A percentile compares a stretch with the other conserved stretches of the same genome.
These are phyloP conservation scores for Mrakiaceae sp. DNA, from an alignment of 1,284 basidiomycete genomes.

Conservation along the genomic window DNA sequence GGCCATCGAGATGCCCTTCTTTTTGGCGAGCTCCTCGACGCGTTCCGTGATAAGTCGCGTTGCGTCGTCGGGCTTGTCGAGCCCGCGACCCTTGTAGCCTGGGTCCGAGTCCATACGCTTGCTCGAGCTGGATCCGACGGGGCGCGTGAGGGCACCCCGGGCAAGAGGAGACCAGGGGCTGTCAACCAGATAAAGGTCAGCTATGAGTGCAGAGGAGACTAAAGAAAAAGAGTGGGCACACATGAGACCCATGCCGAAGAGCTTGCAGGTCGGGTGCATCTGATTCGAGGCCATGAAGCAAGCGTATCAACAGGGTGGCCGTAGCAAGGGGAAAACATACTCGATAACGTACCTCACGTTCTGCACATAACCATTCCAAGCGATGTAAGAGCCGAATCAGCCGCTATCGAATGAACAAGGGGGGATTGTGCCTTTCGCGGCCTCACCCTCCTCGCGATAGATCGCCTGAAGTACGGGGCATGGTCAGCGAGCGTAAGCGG, in stretches of 20 bases:
- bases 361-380: too few relatives aligned
- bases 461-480: constrained; percentile 20
- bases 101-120: constrained; percentile 9
- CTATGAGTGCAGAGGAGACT: too few relatives aligned
- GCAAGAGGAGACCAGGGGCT: constrained; percentile 19
- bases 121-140: constrained; percentile 12
- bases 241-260: constrained; percentile 25
- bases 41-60: constrained; percentile 22
- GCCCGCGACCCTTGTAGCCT: constrained; percentile 6
- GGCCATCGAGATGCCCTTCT: constrained; percentile 45
- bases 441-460: constrained; percentile 46
- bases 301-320: too few relatives aligned
- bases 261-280: constrained; percentile 45
- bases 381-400: too few relatives aligned
- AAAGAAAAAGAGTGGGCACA: too few relatives aligned
- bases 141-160: constrained; percentile 23
- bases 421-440: constrained; percentile 19
- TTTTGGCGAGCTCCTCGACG: constrained; percentile 46
- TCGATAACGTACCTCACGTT: too few relatives aligned
- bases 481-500: too few relatives aligned
- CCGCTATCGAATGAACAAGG: too few relatives aligned
- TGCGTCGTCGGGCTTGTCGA: constrained; percentile 5
- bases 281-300: constrained; percentile 28
- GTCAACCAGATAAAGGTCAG: background rate
- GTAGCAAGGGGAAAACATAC: too few relatives aligned